These are phyloP conservation scores for Clonostachys byssicola DNA, from an alignment of 2,329 filamentous ascomycete genomes.

Conservation along the genomic window DNA sequence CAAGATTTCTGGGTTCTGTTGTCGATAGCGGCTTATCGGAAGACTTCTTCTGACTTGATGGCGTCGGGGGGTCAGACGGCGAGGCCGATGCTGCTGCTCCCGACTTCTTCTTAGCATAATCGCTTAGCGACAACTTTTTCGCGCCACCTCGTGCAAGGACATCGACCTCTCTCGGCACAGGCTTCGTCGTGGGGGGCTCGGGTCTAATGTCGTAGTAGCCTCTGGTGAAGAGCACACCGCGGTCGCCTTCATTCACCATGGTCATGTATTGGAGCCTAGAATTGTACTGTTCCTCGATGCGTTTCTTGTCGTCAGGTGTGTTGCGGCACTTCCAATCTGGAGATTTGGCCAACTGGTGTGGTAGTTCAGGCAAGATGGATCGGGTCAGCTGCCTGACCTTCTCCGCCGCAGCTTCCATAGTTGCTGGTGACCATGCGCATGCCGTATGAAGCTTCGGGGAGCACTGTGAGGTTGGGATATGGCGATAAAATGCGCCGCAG, in stretches of 20 bases:
- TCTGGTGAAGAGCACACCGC: conserved; percentile 51
- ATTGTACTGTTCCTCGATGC: conserved; percentile 43
- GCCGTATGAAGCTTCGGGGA: neutral
- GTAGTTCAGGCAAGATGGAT: conserved; percentile 44
- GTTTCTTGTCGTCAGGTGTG: conserved; percentile 33
- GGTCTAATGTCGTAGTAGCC: conserved; percentile 55
- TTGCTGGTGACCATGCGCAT: conserved; percentile 22
- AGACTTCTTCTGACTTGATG: conserved; percentile 7
- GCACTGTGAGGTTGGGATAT: too few species aligned
- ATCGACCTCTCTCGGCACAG: conserved; percentile 26
- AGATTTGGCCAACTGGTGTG: conserved; percentile 48
- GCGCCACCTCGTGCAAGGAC: conserved; percentile 35
- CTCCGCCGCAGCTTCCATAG: conserved; percentile 57
- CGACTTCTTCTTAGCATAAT: conserved; percentile 53
- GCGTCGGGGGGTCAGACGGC: conserved; percentile 18
- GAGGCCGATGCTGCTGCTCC: conserved; percentile 23
- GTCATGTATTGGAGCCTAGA: conserved; percentile 53
- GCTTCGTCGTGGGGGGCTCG: conserved; percentile 34
- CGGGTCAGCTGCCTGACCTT: conserved; percentile 48
- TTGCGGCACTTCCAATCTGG: conserved; percentile 41
- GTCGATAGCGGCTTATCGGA: conserved; percentile 8
- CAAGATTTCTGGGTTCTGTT: conserved; percentile 3
- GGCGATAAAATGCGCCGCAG: neutral
- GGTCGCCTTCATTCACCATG: conserved; percentile 52
- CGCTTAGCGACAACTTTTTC: conserved; percentile 53